Conservation (phyloP, 1,284 basidiomycete species). For the Trametes polyzona region DNA sequence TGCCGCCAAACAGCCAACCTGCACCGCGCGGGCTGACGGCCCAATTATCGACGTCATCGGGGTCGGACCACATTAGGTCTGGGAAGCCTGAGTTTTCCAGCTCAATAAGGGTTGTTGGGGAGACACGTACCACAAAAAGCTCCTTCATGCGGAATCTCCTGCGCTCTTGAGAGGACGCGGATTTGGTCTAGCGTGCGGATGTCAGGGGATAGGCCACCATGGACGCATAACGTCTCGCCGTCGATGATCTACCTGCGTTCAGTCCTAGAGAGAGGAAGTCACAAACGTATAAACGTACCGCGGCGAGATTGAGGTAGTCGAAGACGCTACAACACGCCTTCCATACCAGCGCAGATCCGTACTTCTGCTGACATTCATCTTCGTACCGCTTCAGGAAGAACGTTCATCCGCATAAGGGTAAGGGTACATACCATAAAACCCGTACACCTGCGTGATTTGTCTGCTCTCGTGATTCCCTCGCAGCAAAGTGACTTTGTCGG, state of each 20-base stretch:
- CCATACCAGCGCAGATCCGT: constrained; percentile 93
- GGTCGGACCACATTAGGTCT: constrained; percentile 99
- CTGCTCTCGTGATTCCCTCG: constrained; percentile 96
- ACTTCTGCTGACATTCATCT: constrained; percentile 98
- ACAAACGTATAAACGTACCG: constrained; percentile 57
- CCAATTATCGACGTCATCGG: constrained; percentile 96
- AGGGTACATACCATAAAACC: constrained; percentile 91
- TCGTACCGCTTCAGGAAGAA: not conserved
- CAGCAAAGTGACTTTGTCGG: constrained; percentile 89
- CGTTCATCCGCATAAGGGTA: not conserved
- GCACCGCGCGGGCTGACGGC: constrained; percentile 93
- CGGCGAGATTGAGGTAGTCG: constrained; percentile 92
- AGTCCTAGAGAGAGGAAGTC: not conserved
- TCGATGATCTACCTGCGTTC: constrained; percentile 79
- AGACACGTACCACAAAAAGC: constrained; percentile 92
- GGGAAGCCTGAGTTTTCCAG: not conserved
- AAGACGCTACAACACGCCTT: constrained; percentile 96
- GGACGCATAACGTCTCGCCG: constrained; percentile 88
- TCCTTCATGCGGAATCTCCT: constrained; percentile 97
- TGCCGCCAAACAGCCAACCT: constrained; percentile 93
- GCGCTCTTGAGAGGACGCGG: constrained; percentile 86
- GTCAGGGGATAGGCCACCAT: constrained; percentile 92
- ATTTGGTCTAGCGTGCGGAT: constrained; percentile 93
- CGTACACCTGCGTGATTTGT: constrained; percentile 98
- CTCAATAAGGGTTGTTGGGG: not conserved